Evolutionary conservation across 1,284 basidiomycete species (phyloP), one percentile per base, ranked within the genome.

Genomic region (Xerocomus amazonicus): DNA sequence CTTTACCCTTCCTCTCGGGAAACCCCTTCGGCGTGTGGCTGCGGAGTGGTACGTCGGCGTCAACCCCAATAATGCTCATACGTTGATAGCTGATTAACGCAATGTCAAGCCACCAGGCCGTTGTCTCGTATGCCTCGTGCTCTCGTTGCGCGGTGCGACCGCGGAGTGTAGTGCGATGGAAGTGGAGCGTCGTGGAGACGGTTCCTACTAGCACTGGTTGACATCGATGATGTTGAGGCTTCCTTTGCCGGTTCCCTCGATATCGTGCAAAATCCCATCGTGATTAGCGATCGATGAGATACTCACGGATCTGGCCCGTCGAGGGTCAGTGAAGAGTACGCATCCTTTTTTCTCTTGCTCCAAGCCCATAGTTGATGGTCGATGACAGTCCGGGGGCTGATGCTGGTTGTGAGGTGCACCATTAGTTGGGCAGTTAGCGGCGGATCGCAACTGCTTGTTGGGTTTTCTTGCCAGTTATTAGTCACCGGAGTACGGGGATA

Each of bases 1-100:
- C 0, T 0, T 9, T 28, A 31, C 0, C 0, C 7, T 7, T 54
- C 26, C 36, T 50, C 13, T 57, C 7, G 65, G 68, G 67, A 65
- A 68, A 66, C 64, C 64, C 68, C 68, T 65, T 70, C 66, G 67
- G 66, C 45, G 5, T 7, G 33, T 54, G 55, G 52, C 43, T 51
- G 39, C 26, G 32, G 33, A 39, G 41, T 32, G 52, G 63, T 59
- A 37, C 3, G 60, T 51, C 17, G 35, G 10, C 26, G 0, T 33
- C 13, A 1, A 3, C 5, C 19, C 5, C 3, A 26, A 32, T 38
- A 19, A 41, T 6, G 12, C 3, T 9, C 14, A 31, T 8, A 9
- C 28, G 14, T 27, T 17, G 19, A 33, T 32, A 1, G 9, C 52
- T 62, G 44, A 67, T 31, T 26, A 23, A 4, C 2, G 6, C 3